Evolutionary conservation across 768 basidiomycete species (phyloP).

Genomic region (Pisolithus sp.): DNA sequence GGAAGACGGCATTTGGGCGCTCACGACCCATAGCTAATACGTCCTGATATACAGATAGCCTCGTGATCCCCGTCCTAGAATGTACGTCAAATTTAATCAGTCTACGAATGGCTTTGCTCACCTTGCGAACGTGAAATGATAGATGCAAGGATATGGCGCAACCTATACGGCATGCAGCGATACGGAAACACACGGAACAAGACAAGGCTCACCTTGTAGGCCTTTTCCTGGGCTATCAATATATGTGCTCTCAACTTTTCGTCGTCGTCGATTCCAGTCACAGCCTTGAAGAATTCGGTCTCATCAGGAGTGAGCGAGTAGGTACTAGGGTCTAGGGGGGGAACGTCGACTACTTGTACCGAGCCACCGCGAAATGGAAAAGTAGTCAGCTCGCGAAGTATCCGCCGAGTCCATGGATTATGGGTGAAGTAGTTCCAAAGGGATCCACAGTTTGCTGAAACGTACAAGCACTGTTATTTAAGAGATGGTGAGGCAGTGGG

Average conservation of each 20-base stretch:
- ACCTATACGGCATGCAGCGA: background rate
- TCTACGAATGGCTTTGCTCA: background rate
- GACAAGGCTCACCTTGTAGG: constrained; percentile 22
- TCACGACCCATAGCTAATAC: constrained; percentile 21
- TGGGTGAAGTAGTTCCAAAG: no score
- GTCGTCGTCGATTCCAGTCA: constrained; percentile 16
- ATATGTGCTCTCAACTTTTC: background rate
- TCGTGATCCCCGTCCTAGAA: background rate
- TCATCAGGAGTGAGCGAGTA: constrained; percentile 2
- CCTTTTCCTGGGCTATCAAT: background rate
- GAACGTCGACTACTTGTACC: background rate
- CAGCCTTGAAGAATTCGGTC: constrained; percentile 17
- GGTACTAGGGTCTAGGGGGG: background rate
- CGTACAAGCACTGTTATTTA: no score
- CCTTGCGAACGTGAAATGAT: constrained; percentile 16
- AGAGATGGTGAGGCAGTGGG: no score
- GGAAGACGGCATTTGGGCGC: constrained; percentile 30
- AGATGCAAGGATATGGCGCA: constrained; percentile 23
- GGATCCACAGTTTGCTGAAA: no score
- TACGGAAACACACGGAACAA: background rate
- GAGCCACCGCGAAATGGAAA: no score
- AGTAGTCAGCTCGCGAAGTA: background rate
- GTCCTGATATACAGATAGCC: background rate
- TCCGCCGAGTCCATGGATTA: no score
- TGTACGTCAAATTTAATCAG: background rate